Evolutionary conservation across 495 filamentous ascomycete genomes (phyloP), one percentile per base, ranked within the genome.

Genomic region (Neurospora hispaniola): DNA sequence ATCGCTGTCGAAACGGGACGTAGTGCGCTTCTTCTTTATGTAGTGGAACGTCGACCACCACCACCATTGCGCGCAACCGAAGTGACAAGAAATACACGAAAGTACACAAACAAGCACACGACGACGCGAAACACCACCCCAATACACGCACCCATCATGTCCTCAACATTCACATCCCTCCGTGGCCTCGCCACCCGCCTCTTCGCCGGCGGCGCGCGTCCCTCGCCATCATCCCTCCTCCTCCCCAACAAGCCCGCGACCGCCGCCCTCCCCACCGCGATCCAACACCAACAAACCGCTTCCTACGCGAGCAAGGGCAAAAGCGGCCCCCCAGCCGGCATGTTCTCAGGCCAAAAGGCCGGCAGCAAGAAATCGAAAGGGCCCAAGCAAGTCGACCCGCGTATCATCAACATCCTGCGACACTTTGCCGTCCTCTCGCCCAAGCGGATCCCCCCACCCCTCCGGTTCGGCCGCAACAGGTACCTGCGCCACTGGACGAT

Each of bases 401-500:
- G 74, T 68, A 75, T 80, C 39, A 73, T 81, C 76, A 79, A 78
- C 75, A 78, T 81, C 75, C 75, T 80, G 0, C 66, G 70, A 14
- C 78, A 77, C 74, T 71, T 81, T 11, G 73, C 77, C 66, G 42
- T 78, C 18, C 77, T 80, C 39, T 77, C 75, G 38, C 79, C 79
- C 4, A 43, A 66, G 41, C 76, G 77, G 11, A 79, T 79, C 72
- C 93, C 93, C 0, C 89, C 92, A 3, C 94, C 94, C 3, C 88
- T 98, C 75, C 89, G 92, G 74, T 91, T 97, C 87, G 92, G 89
- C 38, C 93, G 94, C 75, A 92, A 91, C 84, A 91, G 96, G 71
- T 88, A 89, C 84, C 90, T 98, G 75, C 92, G 96, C 35, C 96
- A 99, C 85, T 99, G 96, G 96, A 97, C 96, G 70, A 98, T 99